Evolutionary conservation across 257 asterid genomes (phyloP).

Genomic region (Mentha longifolia): DNA sequence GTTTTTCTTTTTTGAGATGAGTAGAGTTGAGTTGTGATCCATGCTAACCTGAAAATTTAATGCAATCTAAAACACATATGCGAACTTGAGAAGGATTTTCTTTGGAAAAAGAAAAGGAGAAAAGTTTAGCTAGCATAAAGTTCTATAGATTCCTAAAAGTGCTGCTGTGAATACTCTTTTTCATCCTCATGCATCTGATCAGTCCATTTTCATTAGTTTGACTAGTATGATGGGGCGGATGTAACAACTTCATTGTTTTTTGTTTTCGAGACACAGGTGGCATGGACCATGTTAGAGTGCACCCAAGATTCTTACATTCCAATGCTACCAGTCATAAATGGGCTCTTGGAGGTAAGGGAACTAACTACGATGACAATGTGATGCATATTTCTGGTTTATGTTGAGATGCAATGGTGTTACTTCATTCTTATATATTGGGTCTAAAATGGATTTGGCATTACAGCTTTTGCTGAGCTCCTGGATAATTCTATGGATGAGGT

Average conservation of each 20-base stretch:
- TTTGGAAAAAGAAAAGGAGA: background rate
- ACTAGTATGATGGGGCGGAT: conserved; percentile 15
- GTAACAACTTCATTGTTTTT: conserved; percentile 25
- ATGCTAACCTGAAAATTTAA: background rate
- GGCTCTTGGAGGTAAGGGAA: conserved; percentile 90
- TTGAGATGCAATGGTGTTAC: conserved; percentile 21
- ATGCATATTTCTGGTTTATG: conserved; percentile 23
- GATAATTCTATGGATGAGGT: conserved; percentile 97
- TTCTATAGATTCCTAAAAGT: conserved; percentile 3
- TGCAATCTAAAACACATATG: background rate
- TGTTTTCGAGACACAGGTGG: conserved; percentile 56
- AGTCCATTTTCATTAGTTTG: conserved; percentile 1
- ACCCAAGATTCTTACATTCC: conserved; percentile 90
- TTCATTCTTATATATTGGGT: conserved; percentile 28
- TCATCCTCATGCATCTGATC: conserved; percentile 4
- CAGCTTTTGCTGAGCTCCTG: conserved; percentile 97
- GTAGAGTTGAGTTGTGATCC: background rate
- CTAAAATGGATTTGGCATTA: conserved; percentile 35
- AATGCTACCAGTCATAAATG: conserved; percentile 99
- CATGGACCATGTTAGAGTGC: conserved; percentile 96
- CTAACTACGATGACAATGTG: conserved; percentile 4
- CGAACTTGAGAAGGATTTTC: background rate
- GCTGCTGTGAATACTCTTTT: conserved; percentile 14
- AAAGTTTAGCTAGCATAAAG: background rate
- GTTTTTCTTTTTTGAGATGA: background rate